phyloP scores from a whole-genome alignment of 2,329 filamentous ascomycete genomes.

The Dothiorella sarmentorum region DNA sequence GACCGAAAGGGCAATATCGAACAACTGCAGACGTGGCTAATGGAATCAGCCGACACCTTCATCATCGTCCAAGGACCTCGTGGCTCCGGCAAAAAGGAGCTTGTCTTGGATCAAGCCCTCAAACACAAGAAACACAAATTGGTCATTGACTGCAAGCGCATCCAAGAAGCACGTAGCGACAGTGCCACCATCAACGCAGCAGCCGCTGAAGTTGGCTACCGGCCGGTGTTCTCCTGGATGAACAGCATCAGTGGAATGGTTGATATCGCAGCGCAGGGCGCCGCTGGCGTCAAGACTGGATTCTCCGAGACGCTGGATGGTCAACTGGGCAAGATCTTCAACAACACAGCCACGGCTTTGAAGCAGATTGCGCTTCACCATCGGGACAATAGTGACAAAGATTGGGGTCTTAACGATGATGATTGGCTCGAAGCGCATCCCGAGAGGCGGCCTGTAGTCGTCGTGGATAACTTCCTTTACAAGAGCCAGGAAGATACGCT shows the following conservation, averaged over 20 bases:
- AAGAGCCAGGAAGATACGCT: conserved; percentile 55
- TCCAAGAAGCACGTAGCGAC: conserved; percentile 87
- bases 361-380: conserved; percentile 70
- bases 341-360: conserved; percentile 75
- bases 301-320: conserved; percentile 91
- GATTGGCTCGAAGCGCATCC: conserved; percentile 89
- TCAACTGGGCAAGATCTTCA: conserved; percentile 84
- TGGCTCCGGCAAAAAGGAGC: conserved; percentile 84
- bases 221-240: conserved; percentile 93
- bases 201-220: conserved; percentile 80
- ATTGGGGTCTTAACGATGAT: conserved; percentile 70
- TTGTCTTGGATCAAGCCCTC: conserved; percentile 81
- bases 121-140: conserved; percentile 73
- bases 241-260: conserved; percentile 91
- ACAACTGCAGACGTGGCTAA: conserved; percentile 78
- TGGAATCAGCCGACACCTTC: conserved; percentile 86
- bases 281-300: conserved; percentile 88
- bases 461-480: conserved; percentile 89
- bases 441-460: conserved; percentile 74
- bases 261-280: conserved; percentile 88
- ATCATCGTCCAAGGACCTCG: conserved; percentile 90
- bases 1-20: conserved; percentile 79
- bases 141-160: conserved; percentile 86
- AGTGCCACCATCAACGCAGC: conserved; percentile 78
- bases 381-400: conserved; percentile 69